Evolutionary conservation across 148 eudicot species (phyloP).

Genomic region (Cornus controversa): DNA sequence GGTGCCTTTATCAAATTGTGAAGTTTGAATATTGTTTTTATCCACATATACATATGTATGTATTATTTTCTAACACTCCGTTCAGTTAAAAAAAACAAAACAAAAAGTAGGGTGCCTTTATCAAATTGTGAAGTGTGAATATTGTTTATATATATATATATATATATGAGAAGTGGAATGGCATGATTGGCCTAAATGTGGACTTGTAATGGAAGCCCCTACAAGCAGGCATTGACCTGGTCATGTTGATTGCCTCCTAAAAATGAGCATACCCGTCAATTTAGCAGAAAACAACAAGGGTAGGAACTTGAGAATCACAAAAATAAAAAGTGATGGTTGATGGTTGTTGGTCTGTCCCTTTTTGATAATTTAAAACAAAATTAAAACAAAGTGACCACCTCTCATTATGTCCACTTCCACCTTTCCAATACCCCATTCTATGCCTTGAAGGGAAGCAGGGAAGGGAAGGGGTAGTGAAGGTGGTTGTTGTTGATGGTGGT

Average conservation of each 20-base stretch:
- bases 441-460: too few relatives aligned
- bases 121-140: too few relatives aligned
- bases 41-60: too few relatives aligned
- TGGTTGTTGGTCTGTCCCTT: neutral
- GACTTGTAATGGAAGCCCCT: neutral
- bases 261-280: neutral
- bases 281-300: neutral
- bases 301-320: constrained; percentile 6
- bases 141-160: too few relatives aligned
- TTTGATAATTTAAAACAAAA: neutral
- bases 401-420: neutral
- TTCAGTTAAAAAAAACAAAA: too few relatives aligned
- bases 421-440: neutral
- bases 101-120: too few relatives aligned
- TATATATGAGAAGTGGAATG: too few relatives aligned
- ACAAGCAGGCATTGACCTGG: constrained; percentile 2
- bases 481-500: neutral
- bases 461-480: too few relatives aligned
- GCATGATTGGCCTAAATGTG: too few relatives aligned
- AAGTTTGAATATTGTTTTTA: too few relatives aligned
- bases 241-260: neutral
- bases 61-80: too few relatives aligned
- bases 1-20: too few relatives aligned
- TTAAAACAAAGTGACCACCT: constrained; percentile 6
- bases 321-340: neutral